These are phyloP conservation scores for Colletotrichum sp. DNA, from an alignment of 2,329 filamentous ascomycete genomes.

Conservation along the genomic window DNA sequence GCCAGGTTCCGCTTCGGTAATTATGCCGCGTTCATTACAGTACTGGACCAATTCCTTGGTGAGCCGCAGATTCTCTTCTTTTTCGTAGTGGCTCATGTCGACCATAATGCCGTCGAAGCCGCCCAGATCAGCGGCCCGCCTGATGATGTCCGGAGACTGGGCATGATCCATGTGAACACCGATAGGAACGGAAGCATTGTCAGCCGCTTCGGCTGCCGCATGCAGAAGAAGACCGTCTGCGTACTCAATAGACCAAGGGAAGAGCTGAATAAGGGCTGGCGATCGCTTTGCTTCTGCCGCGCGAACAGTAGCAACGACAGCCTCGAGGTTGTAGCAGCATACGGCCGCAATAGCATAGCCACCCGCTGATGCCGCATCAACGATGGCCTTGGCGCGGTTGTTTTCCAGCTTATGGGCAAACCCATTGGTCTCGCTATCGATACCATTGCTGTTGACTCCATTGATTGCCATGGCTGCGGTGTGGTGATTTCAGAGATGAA, in stretches of 20 bases:
- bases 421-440: neutral
- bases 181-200: slow-evolving; percentile 61
- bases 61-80: slow-evolving; percentile 69
- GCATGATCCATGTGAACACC: slow-evolving; percentile 71
- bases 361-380: slow-evolving; percentile 56
- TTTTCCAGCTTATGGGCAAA: neutral
- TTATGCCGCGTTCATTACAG: slow-evolving; percentile 67
- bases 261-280: slow-evolving; percentile 72
- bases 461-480: neutral
- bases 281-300: slow-evolving; percentile 71
- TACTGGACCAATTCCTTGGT: slow-evolving; percentile 66
- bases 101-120: slow-evolving; percentile 76
- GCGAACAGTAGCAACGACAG: slow-evolving; percentile 69
- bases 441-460: neutral
- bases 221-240: slow-evolving; percentile 58
- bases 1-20: slow-evolving; percentile 73
- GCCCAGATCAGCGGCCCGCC: slow-evolving; percentile 53
- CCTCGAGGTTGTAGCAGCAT: slow-evolving; percentile 69
- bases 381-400: slow-evolving; percentile 39
- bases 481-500: neutral
- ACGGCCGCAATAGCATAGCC: slow-evolving; percentile 59
- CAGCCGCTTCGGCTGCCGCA: slow-evolving; percentile 59
- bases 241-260: slow-evolving; percentile 73
- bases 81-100: slow-evolving; percentile 77
- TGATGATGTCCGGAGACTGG: slow-evolving; percentile 63